Evolutionary conservation across 2,329 filamentous ascomycete species (phyloP).

Genomic region (Fusarium stilboides): DNA sequence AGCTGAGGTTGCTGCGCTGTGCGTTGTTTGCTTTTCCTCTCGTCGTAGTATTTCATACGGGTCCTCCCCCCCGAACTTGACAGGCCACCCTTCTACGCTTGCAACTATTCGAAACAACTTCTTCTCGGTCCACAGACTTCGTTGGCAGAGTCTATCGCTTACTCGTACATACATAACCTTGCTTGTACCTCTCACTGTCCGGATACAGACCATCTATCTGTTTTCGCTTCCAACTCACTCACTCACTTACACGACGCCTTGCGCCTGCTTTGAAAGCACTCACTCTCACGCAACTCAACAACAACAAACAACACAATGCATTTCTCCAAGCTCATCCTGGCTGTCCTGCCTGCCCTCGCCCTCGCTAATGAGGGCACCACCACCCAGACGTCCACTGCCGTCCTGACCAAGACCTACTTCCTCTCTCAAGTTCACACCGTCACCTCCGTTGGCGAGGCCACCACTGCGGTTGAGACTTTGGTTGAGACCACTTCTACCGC

Average conservation of each 20-base stretch:
- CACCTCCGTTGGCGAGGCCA: conserved; percentile 52
- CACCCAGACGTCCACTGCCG: conserved; percentile 66
- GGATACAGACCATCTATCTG: conserved; percentile 52
- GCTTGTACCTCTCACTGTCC: conserved; percentile 31
- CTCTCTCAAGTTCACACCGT: conserved; percentile 63
- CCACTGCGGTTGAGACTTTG: conserved; percentile 49
- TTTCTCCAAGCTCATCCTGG: conserved; percentile 61
- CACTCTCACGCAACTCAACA: conserved; percentile 33
- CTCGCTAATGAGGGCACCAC: conserved; percentile 60
- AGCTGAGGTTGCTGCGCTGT: conserved; percentile 32
- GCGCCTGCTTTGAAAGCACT: conserved; percentile 46
- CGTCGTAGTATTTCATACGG: conserved; percentile 46
- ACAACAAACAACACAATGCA: conserved; percentile 54
- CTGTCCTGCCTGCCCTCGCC: conserved; percentile 69
- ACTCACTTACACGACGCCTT: conserved; percentile 38
- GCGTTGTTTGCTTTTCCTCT: conserved; percentile 37
- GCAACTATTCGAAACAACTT: conserved; percentile 43
- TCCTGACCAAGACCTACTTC: conserved; percentile 67
- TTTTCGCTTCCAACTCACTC: conserved; percentile 29
- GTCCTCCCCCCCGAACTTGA: conserved; percentile 32
- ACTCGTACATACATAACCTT: conserved; percentile 46
- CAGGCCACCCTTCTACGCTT: conserved; percentile 41
- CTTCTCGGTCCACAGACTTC: conserved; percentile 60
- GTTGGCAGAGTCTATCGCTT: conserved; percentile 68
- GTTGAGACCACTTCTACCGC: conserved; percentile 32